Evolutionary conservation across 1,284 basidiomycete species (phyloP), one percentile per base, ranked within the genome.

Genomic region (Rhodotorula sp.): DNA sequence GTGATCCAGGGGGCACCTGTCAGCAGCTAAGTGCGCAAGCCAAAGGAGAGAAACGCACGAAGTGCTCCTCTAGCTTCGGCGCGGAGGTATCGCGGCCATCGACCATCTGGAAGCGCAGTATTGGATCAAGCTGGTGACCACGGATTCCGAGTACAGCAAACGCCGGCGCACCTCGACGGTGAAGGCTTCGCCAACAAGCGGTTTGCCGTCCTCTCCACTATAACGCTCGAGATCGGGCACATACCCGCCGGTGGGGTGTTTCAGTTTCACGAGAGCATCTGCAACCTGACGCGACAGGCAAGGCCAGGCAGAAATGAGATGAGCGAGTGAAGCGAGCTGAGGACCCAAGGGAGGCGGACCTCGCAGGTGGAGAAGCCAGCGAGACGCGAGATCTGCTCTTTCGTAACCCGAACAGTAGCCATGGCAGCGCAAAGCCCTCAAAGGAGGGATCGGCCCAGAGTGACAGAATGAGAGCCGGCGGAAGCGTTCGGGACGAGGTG

Each of bases 211-310:
- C 34, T 89, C 81, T 81, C 83, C 19, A 80, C 80, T 34, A 75
- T 86, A 81, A 74, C 87, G 84, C 57, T 87, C 83, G 42, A 98
- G 87, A 80, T 95, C 93, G 2, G 93, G 89, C 49, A 97, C 85
- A 78, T 88, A 86, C 0, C 95, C 94, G 2, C 93, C 94, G 77
- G 89, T 86, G 8, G 86, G 84, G 9, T 88, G 79, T 19, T 89
- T 88, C 49, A 97, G 88, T 81, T 93, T 95, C 78, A 95, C 84
- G 78, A 97, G 87, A 2, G 93, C 92, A 81, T 97, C 95, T 2
- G 94, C 94, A 25, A 97, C 85, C 85, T 97, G 67, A n/a, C 8
- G 23, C 21, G 13, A 10, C 23, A 10, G 16, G 25, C n/a, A 53
- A 16, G 48, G 21, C 17, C 53, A 23, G n/a, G 16, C 25, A 17